A percentile compares a stretch with the other conserved stretches of the same genome.
phyloP scores from a whole-genome alignment of 1,284 basidiomycete genomes.

The Cryptococcus floricola region DNA sequence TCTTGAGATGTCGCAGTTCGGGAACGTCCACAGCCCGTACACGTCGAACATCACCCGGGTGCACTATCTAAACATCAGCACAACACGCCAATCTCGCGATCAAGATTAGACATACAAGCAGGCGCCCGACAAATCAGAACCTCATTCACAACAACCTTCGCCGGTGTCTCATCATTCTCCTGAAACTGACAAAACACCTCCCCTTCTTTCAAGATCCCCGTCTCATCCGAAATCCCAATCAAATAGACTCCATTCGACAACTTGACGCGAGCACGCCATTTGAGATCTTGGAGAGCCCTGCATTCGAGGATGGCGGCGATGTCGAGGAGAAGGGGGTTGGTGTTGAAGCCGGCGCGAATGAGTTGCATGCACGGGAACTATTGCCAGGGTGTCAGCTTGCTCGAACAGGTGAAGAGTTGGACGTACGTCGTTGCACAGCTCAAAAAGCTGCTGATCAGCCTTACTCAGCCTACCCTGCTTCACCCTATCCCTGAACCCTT shows the following conservation, averaged over 20 bases:
- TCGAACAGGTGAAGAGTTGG: not conserved
- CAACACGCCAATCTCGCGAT: too few relatives aligned
- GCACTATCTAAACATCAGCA: conserved; percentile 4
- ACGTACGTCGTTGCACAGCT: conserved; percentile 26
- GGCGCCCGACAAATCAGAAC: conserved; percentile 48
- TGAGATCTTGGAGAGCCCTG: conserved; percentile 44
- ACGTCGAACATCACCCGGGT: conserved; percentile 37
- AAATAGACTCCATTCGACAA: conserved; percentile 41
- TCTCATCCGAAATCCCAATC: conserved; percentile 45
- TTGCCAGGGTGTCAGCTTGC: not conserved
- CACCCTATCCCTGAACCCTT: conserved; percentile 32
- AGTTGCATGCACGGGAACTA: conserved; percentile 42
- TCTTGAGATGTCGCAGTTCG: conserved; percentile 41
- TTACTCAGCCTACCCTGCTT: conserved; percentile 11
- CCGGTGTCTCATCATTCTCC: conserved; percentile 24
- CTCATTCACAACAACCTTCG: conserved; percentile 31
- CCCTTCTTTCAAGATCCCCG: conserved; percentile 36
- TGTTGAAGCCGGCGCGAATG: conserved; percentile 38
- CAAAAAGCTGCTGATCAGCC: conserved; percentile 24
- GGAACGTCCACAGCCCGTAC: conserved; percentile 42
- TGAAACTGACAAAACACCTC: conserved; percentile 49
- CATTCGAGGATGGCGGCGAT: conserved; percentile 41
- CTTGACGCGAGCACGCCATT: conserved; percentile 47
- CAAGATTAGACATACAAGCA: conserved; percentile 24
- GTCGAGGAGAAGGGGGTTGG: conserved; percentile 43